A percentile compares a stretch with the other conserved stretches of the same genome.
phyloP scores from a whole-genome alignment of 441 rosid genomes.

The Geranium incanum region DNA sequence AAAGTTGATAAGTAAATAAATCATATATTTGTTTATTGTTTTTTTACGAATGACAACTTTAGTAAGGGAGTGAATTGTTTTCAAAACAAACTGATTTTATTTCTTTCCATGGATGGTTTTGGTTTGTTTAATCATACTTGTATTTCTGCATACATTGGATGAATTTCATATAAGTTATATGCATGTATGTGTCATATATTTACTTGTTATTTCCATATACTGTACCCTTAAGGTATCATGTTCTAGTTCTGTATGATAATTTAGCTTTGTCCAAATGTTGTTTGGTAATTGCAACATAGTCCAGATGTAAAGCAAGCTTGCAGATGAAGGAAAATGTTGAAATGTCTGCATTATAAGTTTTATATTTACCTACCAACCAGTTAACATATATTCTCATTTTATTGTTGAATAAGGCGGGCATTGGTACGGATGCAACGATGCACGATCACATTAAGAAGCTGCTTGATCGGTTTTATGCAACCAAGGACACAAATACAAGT shows the following conservation, averaged over 20 bases:
- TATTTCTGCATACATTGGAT: not conserved
- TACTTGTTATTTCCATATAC: not conserved
- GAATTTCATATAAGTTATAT: not conserved
- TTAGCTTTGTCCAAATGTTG: too few species aligned
- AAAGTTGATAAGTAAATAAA: too few species aligned
- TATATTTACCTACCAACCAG: not conserved
- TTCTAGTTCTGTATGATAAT: not conserved
- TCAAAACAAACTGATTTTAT: not conserved
- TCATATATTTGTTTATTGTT: too few species aligned
- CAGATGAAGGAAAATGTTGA: not conserved
- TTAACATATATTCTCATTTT: conserved; percentile 8
- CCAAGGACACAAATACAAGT: conserved; percentile 75
- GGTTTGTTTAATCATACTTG: too few species aligned
- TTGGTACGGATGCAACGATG: conserved; percentile 99
- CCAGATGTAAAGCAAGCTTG: not conserved
- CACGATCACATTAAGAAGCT: conserved; percentile 97
- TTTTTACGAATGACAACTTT: too few species aligned
- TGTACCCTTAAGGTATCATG: not conserved
- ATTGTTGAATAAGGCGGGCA: conserved; percentile 59
- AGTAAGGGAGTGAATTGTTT: too few species aligned
- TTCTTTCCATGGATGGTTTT: not conserved
- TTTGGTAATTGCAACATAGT: not conserved
- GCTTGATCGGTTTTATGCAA: conserved; percentile 89
- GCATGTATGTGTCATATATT: not conserved
- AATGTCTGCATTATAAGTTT: not conserved